A percentile compares a stretch with the other conserved stretches of the same genome.
These are phyloP conservation scores for Oligophagozyma castellii DNA, from an alignment of 1,139 yeast species.

Conservation along the genomic window DNA sequence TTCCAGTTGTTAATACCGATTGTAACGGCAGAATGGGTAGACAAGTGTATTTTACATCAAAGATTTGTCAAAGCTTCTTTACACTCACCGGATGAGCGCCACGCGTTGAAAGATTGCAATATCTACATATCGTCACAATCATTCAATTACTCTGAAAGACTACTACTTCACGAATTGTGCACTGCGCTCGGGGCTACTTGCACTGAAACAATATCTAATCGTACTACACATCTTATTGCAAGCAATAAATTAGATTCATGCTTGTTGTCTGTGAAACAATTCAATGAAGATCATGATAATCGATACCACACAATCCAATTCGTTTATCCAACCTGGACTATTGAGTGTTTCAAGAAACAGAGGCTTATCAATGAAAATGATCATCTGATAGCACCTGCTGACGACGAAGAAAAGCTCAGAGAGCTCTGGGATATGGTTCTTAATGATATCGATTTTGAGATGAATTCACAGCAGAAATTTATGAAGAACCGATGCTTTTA, in stretches of 20 bases:
- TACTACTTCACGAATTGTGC: constrained; percentile 43
- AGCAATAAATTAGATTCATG: constrained; percentile 36
- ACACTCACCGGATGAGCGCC: constrained; percentile 54
- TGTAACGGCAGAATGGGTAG: constrained; percentile 52
- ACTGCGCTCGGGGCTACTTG: constrained; percentile 66
- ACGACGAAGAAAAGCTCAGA: constrained; percentile 8
- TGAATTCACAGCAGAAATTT: constrained; percentile 4
- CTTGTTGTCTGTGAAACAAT: not conserved
- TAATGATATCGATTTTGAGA: constrained; percentile 4
- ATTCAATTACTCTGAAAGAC: constrained; percentile 46
- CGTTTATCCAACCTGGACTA: constrained; percentile 67
- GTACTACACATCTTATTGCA: constrained; percentile 70
- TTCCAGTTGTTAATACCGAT: constrained; percentile 51
- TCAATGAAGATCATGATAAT: constrained; percentile 8
- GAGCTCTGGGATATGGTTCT: constrained; percentile 13
- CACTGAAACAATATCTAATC: constrained; percentile 46
- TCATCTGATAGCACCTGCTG: constrained; percentile 29
- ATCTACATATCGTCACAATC: constrained; percentile 50
- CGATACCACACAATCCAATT: constrained; percentile 31
- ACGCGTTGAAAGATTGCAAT: constrained; percentile 47
- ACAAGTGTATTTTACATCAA: constrained; percentile 32
- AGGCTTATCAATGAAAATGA: constrained; percentile 38
- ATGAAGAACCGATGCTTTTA: constrained; percentile 16
- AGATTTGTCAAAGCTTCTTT: constrained; percentile 35
- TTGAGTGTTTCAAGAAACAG: constrained; percentile 48